phyloP scores from a whole-genome alignment of 768 basidiomycete species.

The Lactarius pseudohatsudake region DNA sequence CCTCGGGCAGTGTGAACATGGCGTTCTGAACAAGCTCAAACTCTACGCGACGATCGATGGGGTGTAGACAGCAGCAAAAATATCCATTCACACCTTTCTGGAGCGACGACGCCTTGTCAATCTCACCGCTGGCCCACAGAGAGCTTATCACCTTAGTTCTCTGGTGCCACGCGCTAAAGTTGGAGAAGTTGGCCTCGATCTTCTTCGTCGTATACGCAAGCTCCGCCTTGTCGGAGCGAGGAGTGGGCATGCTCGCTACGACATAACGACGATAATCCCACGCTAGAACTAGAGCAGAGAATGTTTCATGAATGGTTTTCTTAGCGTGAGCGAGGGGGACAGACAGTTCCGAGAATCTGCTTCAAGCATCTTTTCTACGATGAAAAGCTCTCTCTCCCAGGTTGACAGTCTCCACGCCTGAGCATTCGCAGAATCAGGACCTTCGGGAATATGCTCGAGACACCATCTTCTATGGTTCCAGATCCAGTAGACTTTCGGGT shows the following conservation, averaged over 20 bases:
- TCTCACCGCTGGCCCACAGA: constrained; percentile 60
- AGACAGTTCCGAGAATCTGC: constrained; percentile 90
- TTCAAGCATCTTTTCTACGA: constrained; percentile 92
- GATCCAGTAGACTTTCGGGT: constrained; percentile 98
- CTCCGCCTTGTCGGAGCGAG: constrained; percentile 61
- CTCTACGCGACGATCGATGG: constrained; percentile 49
- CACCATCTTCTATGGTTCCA: constrained; percentile 99
- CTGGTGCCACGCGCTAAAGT: constrained; percentile 99
- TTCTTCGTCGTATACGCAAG: constrained; percentile 84
- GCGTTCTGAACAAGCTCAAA: constrained; percentile 92
- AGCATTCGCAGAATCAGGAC: constrained; percentile 53
- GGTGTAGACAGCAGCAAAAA: not conserved
- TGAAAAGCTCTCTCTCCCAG: constrained; percentile 84
- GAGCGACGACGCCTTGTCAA: constrained; percentile 54
- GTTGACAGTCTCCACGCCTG: constrained; percentile 73
- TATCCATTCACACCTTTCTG: constrained; percentile 58
- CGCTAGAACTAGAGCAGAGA: constrained; percentile 66
- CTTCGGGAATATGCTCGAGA: constrained; percentile 78
- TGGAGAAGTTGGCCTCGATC: constrained; percentile 92
- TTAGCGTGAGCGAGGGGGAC: constrained; percentile 33
- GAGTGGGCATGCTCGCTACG: constrained; percentile 64
- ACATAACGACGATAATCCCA: constrained; percentile 95
- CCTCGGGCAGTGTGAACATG: constrained; percentile 93
- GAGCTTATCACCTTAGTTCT: constrained; percentile 75
- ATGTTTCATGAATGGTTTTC: not conserved